Evolutionary conservation across 1,139 yeast species (phyloP).

Genomic region (Geotrichum australiense): DNA sequence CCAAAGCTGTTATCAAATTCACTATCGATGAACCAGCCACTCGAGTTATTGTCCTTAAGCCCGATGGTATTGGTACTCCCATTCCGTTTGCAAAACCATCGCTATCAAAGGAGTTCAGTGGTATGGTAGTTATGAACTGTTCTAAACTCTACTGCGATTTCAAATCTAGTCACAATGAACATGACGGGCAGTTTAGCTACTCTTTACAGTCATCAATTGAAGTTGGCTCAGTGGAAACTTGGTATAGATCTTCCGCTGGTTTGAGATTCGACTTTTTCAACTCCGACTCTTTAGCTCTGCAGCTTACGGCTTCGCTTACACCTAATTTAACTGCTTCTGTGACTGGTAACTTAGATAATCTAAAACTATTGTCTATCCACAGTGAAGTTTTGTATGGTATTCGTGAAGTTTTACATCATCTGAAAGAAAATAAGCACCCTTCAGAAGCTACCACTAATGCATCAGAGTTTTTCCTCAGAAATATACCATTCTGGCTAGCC

Average conservation of each 20-base stretch:
- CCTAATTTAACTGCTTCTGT: slow-evolving; percentile 27
- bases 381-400: slow-evolving; percentile 28
- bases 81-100: slow-evolving; percentile 9
- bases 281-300: slow-evolving; percentile 28
- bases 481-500: slow-evolving; percentile 32
- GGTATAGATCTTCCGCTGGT: slow-evolving; percentile 30
- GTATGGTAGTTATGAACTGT: slow-evolving; percentile 30
- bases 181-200: slow-evolving; percentile 25
- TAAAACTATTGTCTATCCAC: slow-evolving; percentile 27
- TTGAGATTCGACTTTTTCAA: slow-evolving; percentile 29
- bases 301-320: slow-evolving; percentile 27
- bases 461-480: slow-evolving; percentile 22
- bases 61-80: slow-evolving; percentile 8
- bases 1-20: slow-evolving; percentile 32
- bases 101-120: slow-evolving; percentile 15
- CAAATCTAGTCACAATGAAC: slow-evolving; percentile 28
- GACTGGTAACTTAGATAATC: slow-evolving; percentile 26
- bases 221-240: slow-evolving; percentile 28
- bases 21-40: slow-evolving; percentile 37
- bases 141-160: slow-evolving; percentile 31
- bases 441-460: not conserved
- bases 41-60: slow-evolving; percentile 27
- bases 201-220: slow-evolving; percentile 26
- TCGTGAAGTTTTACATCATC: slow-evolving; percentile 24
- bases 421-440: slow-evolving; percentile 14